phyloP scores from a whole-genome alignment of 2,329 filamentous ascomycete genomes.

The Xylaria polymorpha region DNA sequence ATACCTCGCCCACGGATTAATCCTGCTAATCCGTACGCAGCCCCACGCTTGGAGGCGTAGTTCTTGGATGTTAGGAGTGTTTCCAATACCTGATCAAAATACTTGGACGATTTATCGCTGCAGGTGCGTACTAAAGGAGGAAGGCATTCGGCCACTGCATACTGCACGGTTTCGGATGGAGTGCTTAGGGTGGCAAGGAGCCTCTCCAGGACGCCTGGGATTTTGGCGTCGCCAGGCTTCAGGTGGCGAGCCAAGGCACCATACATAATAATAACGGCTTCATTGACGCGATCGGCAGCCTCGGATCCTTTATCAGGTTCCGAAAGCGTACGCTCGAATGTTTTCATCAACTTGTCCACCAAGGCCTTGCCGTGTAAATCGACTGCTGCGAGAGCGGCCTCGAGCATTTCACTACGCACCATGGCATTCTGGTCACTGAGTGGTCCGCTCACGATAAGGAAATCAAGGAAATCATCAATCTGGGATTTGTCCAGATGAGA shows the following conservation, averaged over 20 bases:
- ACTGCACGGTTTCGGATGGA: conserved; percentile 96
- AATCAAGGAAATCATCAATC: conserved; percentile 82
- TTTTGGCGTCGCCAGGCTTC: conserved; percentile 82
- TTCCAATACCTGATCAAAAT: conserved; percentile 83
- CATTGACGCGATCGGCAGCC: conserved; percentile 88
- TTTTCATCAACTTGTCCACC: conserved; percentile 90
- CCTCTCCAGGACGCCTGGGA: conserved; percentile 88
- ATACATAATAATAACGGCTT: conserved; percentile 97
- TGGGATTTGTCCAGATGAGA: conserved; percentile 73
- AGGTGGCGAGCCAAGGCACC: conserved; percentile 92
- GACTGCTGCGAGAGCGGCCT: conserved; percentile 85
- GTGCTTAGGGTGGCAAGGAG: conserved; percentile 89
- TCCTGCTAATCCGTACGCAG: conserved; percentile 93
- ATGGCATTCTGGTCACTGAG: conserved; percentile 82
- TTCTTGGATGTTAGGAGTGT: conserved; percentile 87
- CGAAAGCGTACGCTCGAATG: conserved; percentile 90
- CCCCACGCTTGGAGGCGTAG: conserved; percentile 91
- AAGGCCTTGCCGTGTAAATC: conserved; percentile 82
- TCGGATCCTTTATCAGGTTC: conserved; percentile 84
- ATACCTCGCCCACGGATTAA: conserved; percentile 91
- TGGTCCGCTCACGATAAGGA: conserved; percentile 86
- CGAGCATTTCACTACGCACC: conserved; percentile 91
- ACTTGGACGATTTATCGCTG: conserved; percentile 79
- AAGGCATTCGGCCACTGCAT: conserved; percentile 92
- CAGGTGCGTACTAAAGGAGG: conserved; percentile 89